A percentile compares a stretch with the other conserved stretches of the same genome.
Conservation (phyloP, 2,329 filamentous ascomycete genomes). For the Simplicillium sp. region DNA sequence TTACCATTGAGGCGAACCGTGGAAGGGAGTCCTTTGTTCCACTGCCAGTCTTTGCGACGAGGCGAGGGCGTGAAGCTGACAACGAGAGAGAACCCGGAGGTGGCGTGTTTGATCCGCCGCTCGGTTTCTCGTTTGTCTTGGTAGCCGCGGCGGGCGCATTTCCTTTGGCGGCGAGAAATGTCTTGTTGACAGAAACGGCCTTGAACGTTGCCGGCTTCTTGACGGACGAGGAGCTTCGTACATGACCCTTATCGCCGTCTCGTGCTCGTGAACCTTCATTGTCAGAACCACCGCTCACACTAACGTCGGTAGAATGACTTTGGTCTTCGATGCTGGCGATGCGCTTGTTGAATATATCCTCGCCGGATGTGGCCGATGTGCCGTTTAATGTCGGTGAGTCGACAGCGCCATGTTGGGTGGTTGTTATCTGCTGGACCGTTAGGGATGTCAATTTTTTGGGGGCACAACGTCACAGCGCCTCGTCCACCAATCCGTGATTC, state of each 20-base stretch:
- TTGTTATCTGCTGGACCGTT: slow-evolving; percentile 16
- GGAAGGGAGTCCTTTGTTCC: slow-evolving; percentile 43
- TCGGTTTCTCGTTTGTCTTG: slow-evolving; percentile 42
- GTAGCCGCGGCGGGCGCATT: slow-evolving; percentile 30
- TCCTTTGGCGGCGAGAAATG: slow-evolving; percentile 67
- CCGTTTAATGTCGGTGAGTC: slow-evolving; percentile 39
- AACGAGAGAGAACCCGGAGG: slow-evolving; percentile 34
- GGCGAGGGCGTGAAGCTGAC: slow-evolving; percentile 53
- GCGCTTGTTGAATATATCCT: slow-evolving; percentile 49
- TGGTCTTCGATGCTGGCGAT: slow-evolving; percentile 49
- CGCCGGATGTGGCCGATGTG: slow-evolving; percentile 25
- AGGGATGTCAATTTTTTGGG: neutral
- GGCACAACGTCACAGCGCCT: no score
- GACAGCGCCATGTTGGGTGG: slow-evolving; percentile 37
- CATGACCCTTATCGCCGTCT: slow-evolving; percentile 49
- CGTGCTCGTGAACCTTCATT: slow-evolving; percentile 59
- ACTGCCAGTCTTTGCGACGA: slow-evolving; percentile 66
- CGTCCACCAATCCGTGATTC: no score
- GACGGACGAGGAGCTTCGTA: slow-evolving; percentile 46
- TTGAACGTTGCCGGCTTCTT: slow-evolving; percentile 78
- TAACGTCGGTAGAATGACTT: slow-evolving; percentile 54
- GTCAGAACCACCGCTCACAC: slow-evolving; percentile 66
- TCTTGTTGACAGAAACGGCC: slow-evolving; percentile 76
- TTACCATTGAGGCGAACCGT: slow-evolving; percentile 31
- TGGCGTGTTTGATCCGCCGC: slow-evolving; percentile 34